Evolutionary conservation across 164 flowering plant genomes (phyloP).

Genomic region (Buxus sempervirens): DNA sequence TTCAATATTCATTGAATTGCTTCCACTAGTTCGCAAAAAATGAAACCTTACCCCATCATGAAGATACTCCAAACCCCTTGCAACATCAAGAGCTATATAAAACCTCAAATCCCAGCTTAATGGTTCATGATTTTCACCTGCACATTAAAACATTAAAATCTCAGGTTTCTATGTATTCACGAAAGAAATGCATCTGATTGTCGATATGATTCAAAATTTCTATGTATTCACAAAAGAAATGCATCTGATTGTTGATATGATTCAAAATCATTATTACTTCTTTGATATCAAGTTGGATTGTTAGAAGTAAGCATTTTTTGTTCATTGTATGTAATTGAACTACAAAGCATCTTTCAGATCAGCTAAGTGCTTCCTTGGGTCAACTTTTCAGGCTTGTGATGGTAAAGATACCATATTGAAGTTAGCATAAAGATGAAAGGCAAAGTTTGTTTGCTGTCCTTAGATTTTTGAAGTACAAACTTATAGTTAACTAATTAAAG

Average conservation of each 20-base stretch:
- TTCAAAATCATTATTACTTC: neutral
- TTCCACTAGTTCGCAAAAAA: neutral
- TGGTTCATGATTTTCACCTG: constrained; percentile 62
- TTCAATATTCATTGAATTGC: neutral
- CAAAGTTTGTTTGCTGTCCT: too few species aligned
- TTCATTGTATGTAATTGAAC: too few species aligned
- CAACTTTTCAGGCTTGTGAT: too few species aligned
- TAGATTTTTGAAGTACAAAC: too few species aligned
- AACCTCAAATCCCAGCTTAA: constrained; percentile 86
- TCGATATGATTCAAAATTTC: too few species aligned
- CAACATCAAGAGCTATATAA: constrained; percentile 82
- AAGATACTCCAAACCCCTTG: constrained; percentile 98
- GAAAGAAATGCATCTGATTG: neutral
- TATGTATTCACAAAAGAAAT: neutral
- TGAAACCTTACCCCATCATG: constrained; percentile 81
- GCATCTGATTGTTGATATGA: neutral
- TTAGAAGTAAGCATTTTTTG: too few species aligned
- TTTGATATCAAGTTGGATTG: too few species aligned
- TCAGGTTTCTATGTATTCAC: neutral
- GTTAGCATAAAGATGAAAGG: too few species aligned
- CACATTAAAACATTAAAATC: constrained; percentile 5
- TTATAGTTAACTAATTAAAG: too few species aligned
- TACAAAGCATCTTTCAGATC: too few species aligned
- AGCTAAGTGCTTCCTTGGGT: too few species aligned
- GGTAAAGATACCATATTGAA: too few species aligned